Evolutionary conservation across 169 alveolate species (phyloP).

Genomic region (Plasmodium gonderi): DNA sequence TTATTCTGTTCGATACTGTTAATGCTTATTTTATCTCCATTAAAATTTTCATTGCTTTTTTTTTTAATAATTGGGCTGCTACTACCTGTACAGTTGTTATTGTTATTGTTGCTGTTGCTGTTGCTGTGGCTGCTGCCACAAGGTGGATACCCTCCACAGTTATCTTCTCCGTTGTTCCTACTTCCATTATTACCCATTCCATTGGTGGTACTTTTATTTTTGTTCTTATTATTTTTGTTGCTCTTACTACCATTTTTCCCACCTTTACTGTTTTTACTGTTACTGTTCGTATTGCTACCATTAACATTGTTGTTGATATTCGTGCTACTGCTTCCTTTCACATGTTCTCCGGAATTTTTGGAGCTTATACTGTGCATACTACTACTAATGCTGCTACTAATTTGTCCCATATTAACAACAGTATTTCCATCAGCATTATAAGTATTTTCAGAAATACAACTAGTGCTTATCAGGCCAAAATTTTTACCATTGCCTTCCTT

Average conservation of each 20-base stretch:
- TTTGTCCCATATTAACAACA: background rate
- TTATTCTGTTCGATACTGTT: background rate
- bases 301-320: background rate
- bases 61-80: background rate
- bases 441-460: background rate
- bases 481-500: background rate
- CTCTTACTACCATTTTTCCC: background rate
- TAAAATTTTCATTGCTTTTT: background rate
- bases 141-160: background rate
- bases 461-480: background rate
- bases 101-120: background rate
- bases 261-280: conserved; percentile 7
- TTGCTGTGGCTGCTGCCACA: background rate
- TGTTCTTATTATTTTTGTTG: conserved; percentile 17
- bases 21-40: background rate
- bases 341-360: background rate
- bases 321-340: background rate
- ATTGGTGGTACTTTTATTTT: background rate
- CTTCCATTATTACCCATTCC: background rate
- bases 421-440: background rate
- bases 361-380: background rate
- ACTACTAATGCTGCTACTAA: background rate
- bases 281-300: background rate
- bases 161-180: background rate
- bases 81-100: background rate